These are phyloP conservation scores for Carallia brachiata DNA, from an alignment of 345 rosid species.

Conservation along the genomic window DNA sequence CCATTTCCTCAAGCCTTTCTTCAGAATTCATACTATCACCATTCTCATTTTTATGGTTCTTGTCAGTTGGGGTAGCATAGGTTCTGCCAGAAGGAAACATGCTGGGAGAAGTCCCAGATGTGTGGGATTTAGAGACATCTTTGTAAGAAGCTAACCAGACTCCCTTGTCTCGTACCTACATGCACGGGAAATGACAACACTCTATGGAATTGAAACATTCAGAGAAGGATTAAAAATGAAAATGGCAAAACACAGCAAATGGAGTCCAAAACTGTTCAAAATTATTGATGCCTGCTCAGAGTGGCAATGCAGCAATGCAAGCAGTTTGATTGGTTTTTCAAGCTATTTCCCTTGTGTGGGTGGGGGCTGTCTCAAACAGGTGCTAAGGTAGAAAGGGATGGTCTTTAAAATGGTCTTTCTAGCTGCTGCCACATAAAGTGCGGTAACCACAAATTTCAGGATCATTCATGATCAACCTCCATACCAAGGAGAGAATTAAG, in stretches of 20 bases:
- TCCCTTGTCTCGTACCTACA: conserved; percentile 68
- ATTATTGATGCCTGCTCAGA: not conserved
- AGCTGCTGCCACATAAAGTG: no score
- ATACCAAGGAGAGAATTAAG: not conserved
- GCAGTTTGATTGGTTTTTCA: not conserved
- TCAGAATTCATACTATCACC: conserved; percentile 28
- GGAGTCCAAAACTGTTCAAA: not conserved
- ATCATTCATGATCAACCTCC: not conserved
- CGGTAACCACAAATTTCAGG: not conserved
- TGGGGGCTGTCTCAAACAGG: no score
- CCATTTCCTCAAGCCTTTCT: conserved; percentile 22
- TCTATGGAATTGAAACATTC: no score
- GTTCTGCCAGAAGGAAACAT: conserved; percentile 83
- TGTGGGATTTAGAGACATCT: conserved; percentile 51
- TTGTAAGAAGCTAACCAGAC: conserved; percentile 71
- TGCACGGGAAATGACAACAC: not conserved
- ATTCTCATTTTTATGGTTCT: conserved; percentile 30
- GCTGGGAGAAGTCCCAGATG: conserved; percentile 54
- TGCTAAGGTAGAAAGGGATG: no score
- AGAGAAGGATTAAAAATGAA: not conserved
- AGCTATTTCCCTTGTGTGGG: not conserved
- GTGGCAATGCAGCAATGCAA: not conserved
- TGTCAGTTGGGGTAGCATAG: conserved; percentile 24
- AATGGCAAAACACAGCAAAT: not conserved
- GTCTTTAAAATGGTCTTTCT: no score